A percentile compares a stretch with the other conserved stretches of the same genome.
These are phyloP conservation scores for Talaromyces atroroseus DNA, from an alignment of 2,329 filamentous ascomycete genomes.

Conservation along the genomic window DNA sequence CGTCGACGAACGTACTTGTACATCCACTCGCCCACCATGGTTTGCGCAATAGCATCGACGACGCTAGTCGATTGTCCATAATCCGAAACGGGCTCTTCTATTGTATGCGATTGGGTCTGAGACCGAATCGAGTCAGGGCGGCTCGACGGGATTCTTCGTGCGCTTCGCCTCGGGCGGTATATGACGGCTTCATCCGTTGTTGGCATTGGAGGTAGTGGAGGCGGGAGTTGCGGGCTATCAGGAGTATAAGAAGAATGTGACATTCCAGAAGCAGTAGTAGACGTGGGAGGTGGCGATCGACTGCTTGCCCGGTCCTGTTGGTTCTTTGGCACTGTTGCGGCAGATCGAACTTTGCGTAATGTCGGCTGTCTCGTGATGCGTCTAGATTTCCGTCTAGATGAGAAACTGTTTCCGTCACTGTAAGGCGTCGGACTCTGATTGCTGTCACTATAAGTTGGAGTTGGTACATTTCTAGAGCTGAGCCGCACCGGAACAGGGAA, in stretches of 20 bases:
- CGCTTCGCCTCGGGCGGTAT: slow-evolving; percentile 31
- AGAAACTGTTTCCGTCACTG: slow-evolving; percentile 49
- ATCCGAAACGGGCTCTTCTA: slow-evolving; percentile 51
- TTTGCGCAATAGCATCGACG: slow-evolving; percentile 93
- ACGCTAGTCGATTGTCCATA: slow-evolving; percentile 67
- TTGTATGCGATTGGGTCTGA: slow-evolving; percentile 27
- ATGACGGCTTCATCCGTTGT: slow-evolving; percentile 61
- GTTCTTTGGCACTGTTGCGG: slow-evolving; percentile 61
- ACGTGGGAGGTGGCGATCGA: slow-evolving; percentile 24
- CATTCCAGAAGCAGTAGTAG: slow-evolving; percentile 47
- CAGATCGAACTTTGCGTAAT: slow-evolving; percentile 80
- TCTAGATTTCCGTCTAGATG: slow-evolving; percentile 50
- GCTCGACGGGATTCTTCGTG: slow-evolving; percentile 20
- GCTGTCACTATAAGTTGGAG: slow-evolving; percentile 64
- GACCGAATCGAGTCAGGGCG: slow-evolving; percentile 22
- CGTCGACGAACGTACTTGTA: slow-evolving; percentile 51
- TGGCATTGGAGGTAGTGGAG: slow-evolving; percentile 57
- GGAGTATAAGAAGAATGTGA: slow-evolving; percentile 63
- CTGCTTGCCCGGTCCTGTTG: slow-evolving; percentile 43
- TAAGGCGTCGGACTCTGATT: slow-evolving; percentile 68
- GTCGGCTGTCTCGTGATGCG: slow-evolving; percentile 54
- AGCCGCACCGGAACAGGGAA: slow-evolving; percentile 88
- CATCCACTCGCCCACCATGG: slow-evolving; percentile 84
- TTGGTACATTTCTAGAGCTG: slow-evolving; percentile 71
- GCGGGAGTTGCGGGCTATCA: slow-evolving; percentile 64